Base-by-base conservation (phyloP, 176 grass and related monocot species). In the Tillandsia fasciculata region DNA sequence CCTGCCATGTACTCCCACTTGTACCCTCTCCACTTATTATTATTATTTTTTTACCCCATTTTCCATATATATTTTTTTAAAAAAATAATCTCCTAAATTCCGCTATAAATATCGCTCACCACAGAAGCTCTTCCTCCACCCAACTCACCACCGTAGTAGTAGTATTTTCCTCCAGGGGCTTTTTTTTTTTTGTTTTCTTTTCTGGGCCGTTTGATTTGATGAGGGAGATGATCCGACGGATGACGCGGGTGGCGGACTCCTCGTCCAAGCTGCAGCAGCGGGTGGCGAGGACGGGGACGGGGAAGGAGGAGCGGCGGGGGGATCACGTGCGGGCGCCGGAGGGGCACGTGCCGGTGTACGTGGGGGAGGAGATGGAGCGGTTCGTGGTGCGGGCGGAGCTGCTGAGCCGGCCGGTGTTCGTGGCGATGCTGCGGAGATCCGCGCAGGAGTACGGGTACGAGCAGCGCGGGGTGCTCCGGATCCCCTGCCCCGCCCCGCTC, bases 391-490 rank as follows among this genome's bases (percentile, higher is more conserved):
- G 82, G 29, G 74, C 83, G 4, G 85, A 86, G 75, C 66, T 94
- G 53, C 77, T 94, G 42, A 77, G 72, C 75, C 74, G 74, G 8
- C 90, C 90, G 75, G 83, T 76, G 66, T 75, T 94, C 58, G 79
- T 85, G 8, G 86, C 89, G 78, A 80, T 94, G 17, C 75, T 94
- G 26, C 54, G 78, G 15, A 73, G 78, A 3, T 82, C 90, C 0
- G 90, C 86, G 23, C 86, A 87, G 83, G 86, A 87, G 80, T 94
- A 94, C 78, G 90, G 90, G 3, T 94, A 89, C 74, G 52, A 71
- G 64, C 90, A 94, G 71, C 74, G 79, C 48, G 90, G 90, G 11
- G 86, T 87, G 2, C 72, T 94, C 33, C 90, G 90, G 68, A 89
- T 94, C 64, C 90, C 86, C 0, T 94, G 90, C 83, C 63, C 79